These are phyloP conservation scores for Gossypium gossypioides DNA, from an alignment of 441 rosid genomes.

Conservation along the genomic window DNA sequence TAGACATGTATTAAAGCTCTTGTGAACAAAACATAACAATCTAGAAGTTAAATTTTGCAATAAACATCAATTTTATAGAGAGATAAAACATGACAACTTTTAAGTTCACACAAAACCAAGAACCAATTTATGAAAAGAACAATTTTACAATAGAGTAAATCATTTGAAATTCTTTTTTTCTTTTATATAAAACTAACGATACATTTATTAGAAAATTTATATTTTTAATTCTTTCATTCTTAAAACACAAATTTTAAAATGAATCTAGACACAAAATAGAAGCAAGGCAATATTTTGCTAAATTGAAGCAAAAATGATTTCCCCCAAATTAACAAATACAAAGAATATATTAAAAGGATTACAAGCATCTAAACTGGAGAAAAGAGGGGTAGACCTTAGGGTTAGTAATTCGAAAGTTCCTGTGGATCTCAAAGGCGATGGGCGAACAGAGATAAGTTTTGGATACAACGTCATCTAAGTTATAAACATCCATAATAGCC, in stretches of 20 bases:
- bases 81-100: background rate
- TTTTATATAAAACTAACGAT: too few species aligned
- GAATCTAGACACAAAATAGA: too few species aligned
- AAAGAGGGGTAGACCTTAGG: conserved; percentile 46
- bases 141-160: too few species aligned
- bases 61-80: background rate
- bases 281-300: too few species aligned
- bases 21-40: background rate
- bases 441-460: conserved; percentile 62
- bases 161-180: too few species aligned
- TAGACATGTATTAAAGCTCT: background rate
- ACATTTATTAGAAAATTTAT: too few species aligned
- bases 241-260: too few species aligned
- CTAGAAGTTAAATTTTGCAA: background rate
- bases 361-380: background rate
- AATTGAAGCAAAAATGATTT: too few species aligned
- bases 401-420: conserved; percentile 52
- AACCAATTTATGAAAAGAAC: too few species aligned
- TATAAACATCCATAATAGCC: conserved; percentile 66
- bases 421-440: conserved; percentile 74
- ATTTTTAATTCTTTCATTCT: too few species aligned
- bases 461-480: conserved; percentile 60
- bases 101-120: background rate
- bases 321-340: background rate
- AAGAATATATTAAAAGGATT: background rate